Evolutionary conservation across 306 rosid species (phyloP), one percentile per base, ranked within the genome.

Genomic region (Neltuma alba): DNA sequence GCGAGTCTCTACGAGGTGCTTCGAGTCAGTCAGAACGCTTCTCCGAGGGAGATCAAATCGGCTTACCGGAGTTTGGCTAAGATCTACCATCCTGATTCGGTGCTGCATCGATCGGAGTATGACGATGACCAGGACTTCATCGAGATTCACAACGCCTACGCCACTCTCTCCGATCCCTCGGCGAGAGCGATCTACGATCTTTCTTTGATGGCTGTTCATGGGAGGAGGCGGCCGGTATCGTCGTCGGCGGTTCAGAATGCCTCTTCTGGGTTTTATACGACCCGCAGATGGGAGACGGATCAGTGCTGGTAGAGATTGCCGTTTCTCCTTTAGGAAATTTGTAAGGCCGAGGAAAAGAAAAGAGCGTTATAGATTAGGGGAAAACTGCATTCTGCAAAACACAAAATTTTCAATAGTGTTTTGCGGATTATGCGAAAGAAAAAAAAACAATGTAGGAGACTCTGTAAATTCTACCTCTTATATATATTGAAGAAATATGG

Each of bases 231-330:
- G 13, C 76, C 65, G 25, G 82, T 75, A 11, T 12, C 83, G 2
- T 40, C 66, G 3, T 58, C 70, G 7, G 18, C 82, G 14, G 68
- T n/a, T 45, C 77, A 61, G 38, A 72, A 61, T 25, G 54, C 47
- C 31, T 5, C 18, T 54, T 10, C 87, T 23, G 92, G 88, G 75
- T 89, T 79, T 58, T 80, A 82, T 79, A 5, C 85, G 82, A 86
- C 87, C 70, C 90, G 97, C 16, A 82, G 91, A 44, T 94, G 99
- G 99, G 97, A 94, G 76, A 94, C 97, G 28, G 97, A 94, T 36
- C 99, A 94, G 90, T 94, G 99, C 81, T 94, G 99, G 99, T 94
- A 94, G 89, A 25, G 47, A 28, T 33, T 7, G 1, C 23, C 7
- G 47, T 57, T n/a, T 33, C 8, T 50, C 6, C 10, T 23, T 37